Evolutionary conservation across 441 rosid genomes (phyloP).

Genomic region (Codiaeum variegatum): DNA sequence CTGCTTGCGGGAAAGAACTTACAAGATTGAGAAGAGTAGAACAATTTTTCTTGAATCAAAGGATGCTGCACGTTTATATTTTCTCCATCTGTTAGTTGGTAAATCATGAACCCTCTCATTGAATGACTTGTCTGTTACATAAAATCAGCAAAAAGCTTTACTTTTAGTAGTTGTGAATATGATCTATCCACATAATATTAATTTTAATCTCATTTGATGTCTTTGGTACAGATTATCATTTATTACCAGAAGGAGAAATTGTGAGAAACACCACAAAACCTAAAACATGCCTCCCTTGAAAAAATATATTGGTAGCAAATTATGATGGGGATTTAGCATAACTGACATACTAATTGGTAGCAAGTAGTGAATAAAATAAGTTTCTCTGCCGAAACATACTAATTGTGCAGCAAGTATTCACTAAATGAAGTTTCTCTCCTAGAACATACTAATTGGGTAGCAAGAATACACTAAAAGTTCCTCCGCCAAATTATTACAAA

Average conservation of each 20-base stretch:
- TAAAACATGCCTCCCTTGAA: not conserved
- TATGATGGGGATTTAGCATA: not conserved
- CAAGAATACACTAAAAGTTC: not conserved
- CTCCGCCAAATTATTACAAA: not conserved
- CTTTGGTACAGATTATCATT: not conserved
- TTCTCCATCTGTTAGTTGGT: conserved; percentile 83
- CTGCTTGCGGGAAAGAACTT: conserved; percentile 34
- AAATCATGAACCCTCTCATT: conserved; percentile 61
- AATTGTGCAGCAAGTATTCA: too few relatives aligned
- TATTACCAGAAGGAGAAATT: not conserved
- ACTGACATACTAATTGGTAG: too few relatives aligned
- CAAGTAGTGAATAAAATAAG: too few relatives aligned
- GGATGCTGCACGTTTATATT: conserved; percentile 73
- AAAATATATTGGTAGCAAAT: not conserved
- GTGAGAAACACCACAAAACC: not conserved
- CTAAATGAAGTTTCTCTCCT: too few relatives aligned
- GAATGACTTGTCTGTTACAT: conserved; percentile 52
- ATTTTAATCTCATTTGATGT: not conserved
- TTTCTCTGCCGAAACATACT: too few relatives aligned
- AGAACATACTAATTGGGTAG: not conserved
- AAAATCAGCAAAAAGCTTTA: not conserved
- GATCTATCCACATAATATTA: not conserved
- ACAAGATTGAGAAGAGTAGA: conserved; percentile 82
- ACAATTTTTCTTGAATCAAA: conserved; percentile 86
- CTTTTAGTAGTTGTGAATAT: not conserved